A percentile compares a stretch with the other conserved stretches of the same genome.
Evolutionary conservation across 768 basidiomycete genomes (phyloP).

Genomic region (Psilocybe azurescens): DNA sequence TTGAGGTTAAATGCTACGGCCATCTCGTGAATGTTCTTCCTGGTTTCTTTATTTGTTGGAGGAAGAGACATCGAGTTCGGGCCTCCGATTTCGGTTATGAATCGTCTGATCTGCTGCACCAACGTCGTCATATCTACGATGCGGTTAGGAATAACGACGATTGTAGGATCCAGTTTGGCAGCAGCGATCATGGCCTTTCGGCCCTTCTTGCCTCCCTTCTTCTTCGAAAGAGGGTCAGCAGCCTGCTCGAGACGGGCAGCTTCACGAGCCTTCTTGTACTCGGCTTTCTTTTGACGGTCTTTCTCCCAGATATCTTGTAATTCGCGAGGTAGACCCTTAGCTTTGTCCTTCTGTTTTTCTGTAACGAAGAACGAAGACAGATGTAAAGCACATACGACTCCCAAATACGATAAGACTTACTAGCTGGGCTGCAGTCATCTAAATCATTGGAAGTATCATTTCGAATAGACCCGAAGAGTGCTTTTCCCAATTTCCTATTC

Average conservation of each 20-base stretch:
- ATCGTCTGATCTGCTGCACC: constrained; percentile 71
- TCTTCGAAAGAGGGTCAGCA: constrained; percentile 64
- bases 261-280: constrained; percentile 66
- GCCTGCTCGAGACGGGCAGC: constrained; percentile 58
- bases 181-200: constrained; percentile 71
- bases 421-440: constrained; percentile 47
- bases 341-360: constrained; percentile 57
- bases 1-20: constrained; percentile 81
- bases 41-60: constrained; percentile 73
- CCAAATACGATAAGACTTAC: constrained; percentile 43
- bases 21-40: constrained; percentile 80
- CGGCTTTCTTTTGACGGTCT: constrained; percentile 86
- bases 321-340: constrained; percentile 56
- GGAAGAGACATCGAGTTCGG: constrained; percentile 68
- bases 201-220: constrained; percentile 72
- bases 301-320: constrained; percentile 76
- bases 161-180: constrained; percentile 50
- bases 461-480: constrained; percentile 62
- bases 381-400: not conserved
- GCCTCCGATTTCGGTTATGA: constrained; percentile 62
- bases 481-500: constrained; percentile 56
- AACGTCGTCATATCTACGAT: constrained; percentile 72
- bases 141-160: constrained; percentile 50
- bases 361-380: not conserved
- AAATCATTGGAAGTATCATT: constrained; percentile 57